A percentile compares a stretch with the other conserved stretches of the same genome.
Conservation (phyloP, 2,329 filamentous ascomycete genomes). For the Pyrenochaeta sp. region DNA sequence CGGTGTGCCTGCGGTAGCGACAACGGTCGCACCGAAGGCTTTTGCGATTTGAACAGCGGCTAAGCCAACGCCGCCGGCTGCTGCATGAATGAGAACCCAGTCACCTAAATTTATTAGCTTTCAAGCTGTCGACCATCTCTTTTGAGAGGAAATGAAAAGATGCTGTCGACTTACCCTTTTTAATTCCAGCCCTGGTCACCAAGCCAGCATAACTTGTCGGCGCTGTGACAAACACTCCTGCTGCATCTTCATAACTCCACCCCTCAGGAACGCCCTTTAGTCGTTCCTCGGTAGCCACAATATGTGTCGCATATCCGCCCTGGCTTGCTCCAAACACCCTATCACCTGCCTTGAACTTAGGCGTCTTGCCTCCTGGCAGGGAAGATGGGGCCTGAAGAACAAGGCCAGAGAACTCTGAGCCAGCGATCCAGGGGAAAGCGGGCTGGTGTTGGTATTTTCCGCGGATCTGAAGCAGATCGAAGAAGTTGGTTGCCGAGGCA, state of each 20-base stretch:
- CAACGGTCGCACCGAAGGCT: slow-evolving; percentile 88
- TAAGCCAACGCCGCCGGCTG: slow-evolving; percentile 88
- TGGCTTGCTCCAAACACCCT: slow-evolving; percentile 87
- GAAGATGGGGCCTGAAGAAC: slow-evolving; percentile 72
- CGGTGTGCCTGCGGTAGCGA: slow-evolving; percentile 84
- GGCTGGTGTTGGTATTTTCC: slow-evolving; percentile 96
- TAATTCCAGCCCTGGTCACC: slow-evolving; percentile 78
- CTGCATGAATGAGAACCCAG: slow-evolving; percentile 88
- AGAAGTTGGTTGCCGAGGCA: slow-evolving; percentile 93
- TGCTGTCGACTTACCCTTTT: slow-evolving; percentile 56
- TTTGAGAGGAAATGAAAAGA: not conserved
- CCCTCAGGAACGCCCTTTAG: slow-evolving; percentile 79
- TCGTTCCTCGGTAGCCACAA: slow-evolving; percentile 70
- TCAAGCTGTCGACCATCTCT: too few relatives aligned
- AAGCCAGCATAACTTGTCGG: slow-evolving; percentile 89
- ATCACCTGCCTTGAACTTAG: slow-evolving; percentile 78
- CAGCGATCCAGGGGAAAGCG: slow-evolving; percentile 85
- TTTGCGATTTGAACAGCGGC: slow-evolving; percentile 95
- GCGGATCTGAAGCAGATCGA: slow-evolving; percentile 93
- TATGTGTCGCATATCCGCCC: slow-evolving; percentile 83
- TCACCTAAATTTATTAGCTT: slow-evolving; percentile 64
- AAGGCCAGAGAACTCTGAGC: slow-evolving; percentile 85
- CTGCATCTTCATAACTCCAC: slow-evolving; percentile 86
- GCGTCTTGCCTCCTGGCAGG: slow-evolving; percentile 51
- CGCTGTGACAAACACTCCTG: slow-evolving; percentile 89